Evolutionary conservation across 1,284 basidiomycete species (phyloP), one percentile per base, ranked within the genome.

Genomic region (Trichosporon coremiiforme): DNA sequence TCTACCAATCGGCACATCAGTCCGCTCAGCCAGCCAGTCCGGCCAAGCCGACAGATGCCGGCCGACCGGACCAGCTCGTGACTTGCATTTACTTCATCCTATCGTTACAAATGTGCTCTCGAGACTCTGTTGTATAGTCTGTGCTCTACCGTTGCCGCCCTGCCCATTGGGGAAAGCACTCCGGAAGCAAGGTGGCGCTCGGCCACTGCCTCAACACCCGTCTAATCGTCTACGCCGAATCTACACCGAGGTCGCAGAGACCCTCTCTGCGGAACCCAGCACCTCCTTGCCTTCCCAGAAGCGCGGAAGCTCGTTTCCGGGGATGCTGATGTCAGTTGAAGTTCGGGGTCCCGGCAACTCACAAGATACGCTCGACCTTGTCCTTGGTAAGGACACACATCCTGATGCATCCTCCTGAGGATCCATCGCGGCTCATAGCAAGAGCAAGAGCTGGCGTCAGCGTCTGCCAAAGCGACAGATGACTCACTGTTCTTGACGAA

Each of bases 401-500:
- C 66, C 97, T 91, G 77, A 99, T 96, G 64, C 94, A 93, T 81
- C 97, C 97, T 72, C 97, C 97, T 41, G 95, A 98, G 0, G 94
- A 97, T 15, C 97, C 97, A 84, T 99, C 97, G 83, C 97, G 89
- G 63, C 94, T 89, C 97, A 99, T 99, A 1, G 97, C 97, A 65
- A 99, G 87, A 8, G 94, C 86, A 66, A 99, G 88, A 3, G 97
- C 96, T 96, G 76, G 5, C 22, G 60, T 64, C 9, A 67, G 45
- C 6, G 33, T 4, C n/a, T 12, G 7, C n/a, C 50, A 38, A 2
- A n/a, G n/a, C 1, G 2, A 17, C 15, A 4, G 12, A 12, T 22
- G 5, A 89, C 94, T 73, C 79, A 96, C 94, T 94, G 85, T 99
- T 97, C 86, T 90, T 92, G 69, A 99, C 96, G 82, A 99, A 99